Conservation (phyloP, 1,284 basidiomycete species). For the Inonotus hispidus region DNA sequence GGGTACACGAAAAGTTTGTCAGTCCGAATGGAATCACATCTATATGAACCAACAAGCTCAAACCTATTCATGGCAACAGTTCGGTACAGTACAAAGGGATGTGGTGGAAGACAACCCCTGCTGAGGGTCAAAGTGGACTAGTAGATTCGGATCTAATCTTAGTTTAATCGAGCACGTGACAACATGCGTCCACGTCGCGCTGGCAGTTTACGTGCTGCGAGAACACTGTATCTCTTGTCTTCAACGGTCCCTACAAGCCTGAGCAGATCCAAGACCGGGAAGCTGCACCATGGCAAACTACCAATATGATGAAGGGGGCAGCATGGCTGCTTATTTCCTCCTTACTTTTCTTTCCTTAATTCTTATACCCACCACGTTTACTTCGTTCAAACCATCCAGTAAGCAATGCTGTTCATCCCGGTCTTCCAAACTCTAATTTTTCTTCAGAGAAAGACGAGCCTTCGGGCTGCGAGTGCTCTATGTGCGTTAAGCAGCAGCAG, state of each 20-base stretch:
- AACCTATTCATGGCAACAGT: constrained; percentile 15
- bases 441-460: constrained; percentile 25
- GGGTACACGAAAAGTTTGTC: neutral
- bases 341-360: constrained; percentile 80
- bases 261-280: neutral
- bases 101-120: neutral
- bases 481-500: constrained; percentile 56
- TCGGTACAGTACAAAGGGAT: no score
- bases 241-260: constrained; percentile 8
- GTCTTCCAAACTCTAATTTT: neutral
- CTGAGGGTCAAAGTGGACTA: neutral
- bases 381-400: constrained; percentile 40
- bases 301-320: constrained; percentile 85
- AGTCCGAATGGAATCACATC: neutral
- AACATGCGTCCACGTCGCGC: neutral
- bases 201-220: constrained; percentile 8
- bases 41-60: neutral
- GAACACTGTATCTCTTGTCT: neutral
- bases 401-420: constrained; percentile 21
- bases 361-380: constrained; percentile 69
- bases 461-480: constrained; percentile 60
- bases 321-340: constrained; percentile 86
- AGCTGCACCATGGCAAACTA: constrained; percentile 59
- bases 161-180: constrained; percentile 1
- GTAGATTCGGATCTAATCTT: constrained; percentile 7